phyloP scores from a whole-genome alignment of 2,329 filamentous ascomycete genomes.

The Fusarium zealandicum region DNA sequence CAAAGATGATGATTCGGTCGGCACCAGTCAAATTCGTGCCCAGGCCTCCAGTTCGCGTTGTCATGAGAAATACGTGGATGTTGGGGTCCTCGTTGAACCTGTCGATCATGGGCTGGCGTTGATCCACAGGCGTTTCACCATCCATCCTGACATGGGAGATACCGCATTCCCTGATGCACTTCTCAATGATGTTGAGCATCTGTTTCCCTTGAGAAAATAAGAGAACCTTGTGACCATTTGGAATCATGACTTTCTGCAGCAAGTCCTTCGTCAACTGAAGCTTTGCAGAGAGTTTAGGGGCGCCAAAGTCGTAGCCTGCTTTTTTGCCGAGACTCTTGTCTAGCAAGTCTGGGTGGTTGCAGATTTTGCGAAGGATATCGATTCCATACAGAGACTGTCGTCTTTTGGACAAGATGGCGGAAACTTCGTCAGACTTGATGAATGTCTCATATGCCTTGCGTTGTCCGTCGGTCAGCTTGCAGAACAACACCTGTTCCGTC shows the following conservation, averaged over 20 bases:
- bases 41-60: constrained; percentile 92
- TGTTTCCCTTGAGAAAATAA: constrained; percentile 93
- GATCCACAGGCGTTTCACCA: constrained; percentile 85
- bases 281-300: constrained; percentile 83
- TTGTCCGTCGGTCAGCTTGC: constrained; percentile 82
- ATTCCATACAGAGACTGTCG: constrained; percentile 88
- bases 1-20: constrained; percentile 95
- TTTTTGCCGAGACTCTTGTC: constrained; percentile 66
- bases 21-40: constrained; percentile 95
- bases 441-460: constrained; percentile 82
- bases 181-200: constrained; percentile 94
- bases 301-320: constrained; percentile 78
- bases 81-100: constrained; percentile 84
- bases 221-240: constrained; percentile 88
- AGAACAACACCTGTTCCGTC: constrained; percentile 95
- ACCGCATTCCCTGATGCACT: constrained; percentile 74
- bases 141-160: constrained; percentile 91
- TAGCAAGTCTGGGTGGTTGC: constrained; percentile 92
- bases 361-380: constrained; percentile 92
- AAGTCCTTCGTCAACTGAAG: constrained; percentile 93
- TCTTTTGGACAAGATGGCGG: constrained; percentile 76
- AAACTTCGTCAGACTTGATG: constrained; percentile 82
- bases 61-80: constrained; percentile 88
- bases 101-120: constrained; percentile 89
- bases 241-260: constrained; percentile 82